Evolutionary conservation across 306 rosid genomes (phyloP).

Genomic region (Corylus americana): DNA sequence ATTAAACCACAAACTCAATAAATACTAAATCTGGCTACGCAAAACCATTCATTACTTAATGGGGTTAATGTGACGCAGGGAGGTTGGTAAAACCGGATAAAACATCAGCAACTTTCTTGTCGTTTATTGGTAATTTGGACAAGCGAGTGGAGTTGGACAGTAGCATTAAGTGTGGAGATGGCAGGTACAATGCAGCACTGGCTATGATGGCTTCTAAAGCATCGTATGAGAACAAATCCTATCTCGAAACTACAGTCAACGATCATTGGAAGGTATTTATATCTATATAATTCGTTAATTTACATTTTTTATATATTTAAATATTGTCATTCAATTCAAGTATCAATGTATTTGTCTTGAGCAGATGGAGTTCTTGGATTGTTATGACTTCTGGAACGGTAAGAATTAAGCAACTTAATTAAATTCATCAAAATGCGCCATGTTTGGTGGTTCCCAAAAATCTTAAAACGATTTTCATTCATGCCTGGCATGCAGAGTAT

Average conservation of each 20-base stretch:
- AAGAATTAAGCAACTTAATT: constrained; percentile 17
- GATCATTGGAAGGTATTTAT: constrained; percentile 55
- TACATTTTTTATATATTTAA: neutral
- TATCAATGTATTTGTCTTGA: neutral
- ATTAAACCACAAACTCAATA: too few relatives aligned
- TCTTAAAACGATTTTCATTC: neutral
- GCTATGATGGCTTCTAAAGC: constrained; percentile 72
- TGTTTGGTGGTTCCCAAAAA: neutral
- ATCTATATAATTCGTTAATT: too few relatives aligned
- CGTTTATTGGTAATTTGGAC: constrained; percentile 60
- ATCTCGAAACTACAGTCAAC: constrained; percentile 33
- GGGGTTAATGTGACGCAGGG: constrained; percentile 30
- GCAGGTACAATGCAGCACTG: constrained; percentile 40
- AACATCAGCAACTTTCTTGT: constrained; percentile 39
- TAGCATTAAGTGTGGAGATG: constrained; percentile 43
- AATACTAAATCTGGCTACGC: too few relatives aligned
- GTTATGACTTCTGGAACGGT: constrained; percentile 77
- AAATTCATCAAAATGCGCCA: neutral
- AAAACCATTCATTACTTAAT: neutral
- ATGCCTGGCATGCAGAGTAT: constrained; percentile 42
- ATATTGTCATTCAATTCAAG: neutral
- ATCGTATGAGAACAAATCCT: constrained; percentile 56
- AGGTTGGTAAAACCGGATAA: constrained; percentile 40
- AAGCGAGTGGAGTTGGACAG: constrained; percentile 37
- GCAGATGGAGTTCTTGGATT: constrained; percentile 72